Evolutionary conservation across 768 basidiomycete genomes (phyloP).

Genomic region (Tylopilus plumbeoviolaceoides): DNA sequence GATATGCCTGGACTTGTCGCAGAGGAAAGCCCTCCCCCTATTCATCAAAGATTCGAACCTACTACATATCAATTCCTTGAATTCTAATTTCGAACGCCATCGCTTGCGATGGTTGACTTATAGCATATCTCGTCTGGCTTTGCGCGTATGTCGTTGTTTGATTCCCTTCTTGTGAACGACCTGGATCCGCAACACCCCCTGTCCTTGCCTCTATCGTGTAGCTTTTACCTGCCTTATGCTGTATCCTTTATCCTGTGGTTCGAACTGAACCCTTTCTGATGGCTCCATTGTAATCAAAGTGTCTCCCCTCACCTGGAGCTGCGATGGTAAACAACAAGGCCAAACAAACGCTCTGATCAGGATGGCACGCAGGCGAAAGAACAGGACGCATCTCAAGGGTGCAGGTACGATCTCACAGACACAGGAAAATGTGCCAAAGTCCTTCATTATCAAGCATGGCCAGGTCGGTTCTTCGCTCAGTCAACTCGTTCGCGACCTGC

Average conservation of each 20-base stretch:
- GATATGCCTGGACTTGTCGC: constrained; percentile 76
- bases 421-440: constrained; percentile 61
- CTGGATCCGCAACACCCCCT: constrained; percentile 9
- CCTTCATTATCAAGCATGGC: constrained; percentile 96
- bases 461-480: constrained; percentile 82
- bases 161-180: not conserved
- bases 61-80: constrained; percentile 71
- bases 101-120: constrained; percentile 19
- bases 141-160: constrained; percentile 4
- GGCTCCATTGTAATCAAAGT: constrained; percentile 8
- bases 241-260: constrained; percentile 22
- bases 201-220: constrained; percentile 20
- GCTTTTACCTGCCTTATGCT: constrained; percentile 28
- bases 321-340: constrained; percentile 15
- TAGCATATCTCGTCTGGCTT: constrained; percentile 21
- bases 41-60: constrained; percentile 63
- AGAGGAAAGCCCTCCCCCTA: constrained; percentile 55
- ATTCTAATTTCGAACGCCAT: constrained; percentile 45
- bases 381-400: constrained; percentile 76
- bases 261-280: constrained; percentile 4
- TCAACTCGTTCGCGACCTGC: constrained; percentile 88
- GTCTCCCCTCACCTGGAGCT: too few species aligned
- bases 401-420: constrained; percentile 34
- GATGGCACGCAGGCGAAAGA: constrained; percentile 68
- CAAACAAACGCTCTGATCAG: constrained; percentile 21